A percentile compares a stretch with the other conserved stretches of the same genome.
Conservation (phyloP, 2,329 filamentous ascomycete genomes). For the Exophiala lecanii-corni region DNA sequence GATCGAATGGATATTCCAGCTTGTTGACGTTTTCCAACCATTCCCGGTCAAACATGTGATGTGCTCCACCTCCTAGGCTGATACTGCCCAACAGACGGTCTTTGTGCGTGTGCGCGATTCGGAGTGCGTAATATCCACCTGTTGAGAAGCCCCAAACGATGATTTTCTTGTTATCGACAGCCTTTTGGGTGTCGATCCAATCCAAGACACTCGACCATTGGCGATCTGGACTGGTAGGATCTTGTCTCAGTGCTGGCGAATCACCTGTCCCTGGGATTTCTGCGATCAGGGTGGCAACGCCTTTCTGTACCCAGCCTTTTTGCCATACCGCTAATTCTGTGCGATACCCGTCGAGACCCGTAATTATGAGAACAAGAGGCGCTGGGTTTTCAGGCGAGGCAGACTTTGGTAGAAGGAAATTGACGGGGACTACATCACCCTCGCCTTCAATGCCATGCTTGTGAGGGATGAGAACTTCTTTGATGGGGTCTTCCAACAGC, state of each 20-base stretch:
- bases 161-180: slow-evolving; percentile 46
- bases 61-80: slow-evolving; percentile 52
- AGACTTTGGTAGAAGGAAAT: slow-evolving; percentile 56
- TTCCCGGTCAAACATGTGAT: slow-evolving; percentile 53
- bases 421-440: slow-evolving; percentile 56
- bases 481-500: slow-evolving; percentile 45
- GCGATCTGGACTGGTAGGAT: slow-evolving; percentile 54
- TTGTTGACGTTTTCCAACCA: slow-evolving; percentile 54
- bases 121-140: slow-evolving; percentile 56
- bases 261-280: slow-evolving; percentile 67
- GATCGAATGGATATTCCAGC: slow-evolving; percentile 58
- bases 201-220: slow-evolving; percentile 52
- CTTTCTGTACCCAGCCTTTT: slow-evolving; percentile 32
- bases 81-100: slow-evolving; percentile 49
- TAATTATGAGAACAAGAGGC: slow-evolving; percentile 53
- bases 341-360: slow-evolving; percentile 56
- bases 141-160: slow-evolving; percentile 54
- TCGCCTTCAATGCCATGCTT: slow-evolving; percentile 48
- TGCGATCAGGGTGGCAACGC: slow-evolving; percentile 53
- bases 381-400: slow-evolving; percentile 41
- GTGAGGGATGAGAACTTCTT: slow-evolving; percentile 60
- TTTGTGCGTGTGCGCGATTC: slow-evolving; percentile 54
- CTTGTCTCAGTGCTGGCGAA: slow-evolving; percentile 59
- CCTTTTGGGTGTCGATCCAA: slow-evolving; percentile 47
- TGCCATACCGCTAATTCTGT: slow-evolving; percentile 41